A percentile compares a stretch with the other conserved stretches of the same genome.
These are phyloP conservation scores for Colletotrichum musicola DNA, from an alignment of 2,329 filamentous ascomycete genomes.

Conservation along the genomic window DNA sequence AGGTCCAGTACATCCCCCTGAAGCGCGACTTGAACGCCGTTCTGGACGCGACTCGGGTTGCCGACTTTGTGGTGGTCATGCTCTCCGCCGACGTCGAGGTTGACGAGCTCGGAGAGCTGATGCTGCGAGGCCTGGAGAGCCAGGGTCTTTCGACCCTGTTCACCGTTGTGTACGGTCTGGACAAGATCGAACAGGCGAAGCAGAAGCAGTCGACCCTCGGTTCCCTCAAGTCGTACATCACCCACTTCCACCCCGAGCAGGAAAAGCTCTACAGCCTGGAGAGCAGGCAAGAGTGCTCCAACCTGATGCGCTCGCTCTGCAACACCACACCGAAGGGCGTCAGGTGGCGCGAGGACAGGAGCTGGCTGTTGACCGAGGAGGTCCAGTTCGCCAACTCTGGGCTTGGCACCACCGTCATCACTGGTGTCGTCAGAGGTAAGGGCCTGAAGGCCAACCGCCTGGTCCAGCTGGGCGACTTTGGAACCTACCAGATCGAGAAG, in stretches of 20 bases:
- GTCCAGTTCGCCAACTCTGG: constrained; percentile 76
- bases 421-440: constrained; percentile 87
- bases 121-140: constrained; percentile 88
- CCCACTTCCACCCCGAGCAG: constrained; percentile 91
- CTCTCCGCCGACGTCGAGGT: constrained; percentile 87
- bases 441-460: constrained; percentile 91
- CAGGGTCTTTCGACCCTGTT: constrained; percentile 96
- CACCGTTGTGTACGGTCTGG: constrained; percentile 83
- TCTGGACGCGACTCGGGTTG: constrained; percentile 86
- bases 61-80: constrained; percentile 91
- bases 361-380: constrained; percentile 93
- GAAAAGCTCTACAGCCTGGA: constrained; percentile 93
- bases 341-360: constrained; percentile 94
- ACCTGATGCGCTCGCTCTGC: constrained; percentile 90
- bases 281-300: constrained; percentile 89
- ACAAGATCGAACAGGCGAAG: constrained; percentile 83
- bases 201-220: constrained; percentile 80
- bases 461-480: constrained; percentile 93
- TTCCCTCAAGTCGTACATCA: constrained; percentile 92
- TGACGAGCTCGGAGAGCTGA: constrained; percentile 85
- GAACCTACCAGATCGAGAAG: constrained; percentile 91
- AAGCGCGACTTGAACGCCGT: constrained; percentile 80
- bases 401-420: constrained; percentile 77
- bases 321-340: constrained; percentile 93
- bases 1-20: constrained; percentile 84